A percentile compares a stretch with the other conserved stretches of the same genome.
phyloP scores from a whole-genome alignment of 2,329 filamentous ascomycete genomes.

The Aspergillus tanneri region DNA sequence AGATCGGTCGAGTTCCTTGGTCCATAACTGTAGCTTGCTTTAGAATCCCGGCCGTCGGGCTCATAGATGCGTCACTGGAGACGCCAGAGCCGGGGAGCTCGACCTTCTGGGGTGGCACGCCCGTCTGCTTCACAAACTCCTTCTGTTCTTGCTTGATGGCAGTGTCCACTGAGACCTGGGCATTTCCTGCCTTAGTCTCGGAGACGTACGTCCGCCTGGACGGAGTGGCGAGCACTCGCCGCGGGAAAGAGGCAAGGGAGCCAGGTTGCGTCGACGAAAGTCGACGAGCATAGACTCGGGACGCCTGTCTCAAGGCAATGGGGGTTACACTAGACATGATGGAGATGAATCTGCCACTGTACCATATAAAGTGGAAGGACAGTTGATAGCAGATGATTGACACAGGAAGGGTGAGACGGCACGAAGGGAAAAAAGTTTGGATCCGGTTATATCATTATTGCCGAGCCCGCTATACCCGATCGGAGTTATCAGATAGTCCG shows the following conservation, averaged over 20 bases:
- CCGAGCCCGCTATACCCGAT: slow-evolving; percentile 26
- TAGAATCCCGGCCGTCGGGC: slow-evolving; percentile 76
- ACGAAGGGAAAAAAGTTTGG: slow-evolving; percentile 25
- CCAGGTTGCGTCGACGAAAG: slow-evolving; percentile 40
- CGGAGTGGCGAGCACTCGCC: slow-evolving; percentile 39
- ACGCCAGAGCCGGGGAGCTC: slow-evolving; percentile 60
- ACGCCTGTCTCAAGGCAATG: slow-evolving; percentile 71
- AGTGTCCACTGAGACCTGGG: slow-evolving; percentile 77
- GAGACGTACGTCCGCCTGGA: slow-evolving; percentile 73
- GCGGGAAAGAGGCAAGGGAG: slow-evolving; percentile 42
- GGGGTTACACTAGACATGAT: slow-evolving; percentile 67
- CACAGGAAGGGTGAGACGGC: slow-evolving; percentile 17
- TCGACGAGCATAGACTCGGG: slow-evolving; percentile 57
- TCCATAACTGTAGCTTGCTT: slow-evolving; percentile 93
- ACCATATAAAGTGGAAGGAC: slow-evolving; percentile 24
- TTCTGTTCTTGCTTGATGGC: slow-evolving; percentile 85
- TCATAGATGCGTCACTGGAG: slow-evolving; percentile 68
- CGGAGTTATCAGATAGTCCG: slow-evolving; percentile 26
- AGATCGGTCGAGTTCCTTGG: slow-evolving; percentile 88
- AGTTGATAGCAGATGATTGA: slow-evolving; percentile 17
- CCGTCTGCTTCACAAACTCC: slow-evolving; percentile 65
- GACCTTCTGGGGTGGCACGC: slow-evolving; percentile 55
- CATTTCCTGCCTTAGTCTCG: slow-evolving; percentile 66
- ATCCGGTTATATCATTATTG: slow-evolving; percentile 30
- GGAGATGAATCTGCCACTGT: slow-evolving; percentile 20